A percentile compares a stretch with the other conserved stretches of the same genome.
Evolutionary conservation across 202 grass and related monocot species (phyloP).

Genomic region (Carex sylvatica): DNA sequence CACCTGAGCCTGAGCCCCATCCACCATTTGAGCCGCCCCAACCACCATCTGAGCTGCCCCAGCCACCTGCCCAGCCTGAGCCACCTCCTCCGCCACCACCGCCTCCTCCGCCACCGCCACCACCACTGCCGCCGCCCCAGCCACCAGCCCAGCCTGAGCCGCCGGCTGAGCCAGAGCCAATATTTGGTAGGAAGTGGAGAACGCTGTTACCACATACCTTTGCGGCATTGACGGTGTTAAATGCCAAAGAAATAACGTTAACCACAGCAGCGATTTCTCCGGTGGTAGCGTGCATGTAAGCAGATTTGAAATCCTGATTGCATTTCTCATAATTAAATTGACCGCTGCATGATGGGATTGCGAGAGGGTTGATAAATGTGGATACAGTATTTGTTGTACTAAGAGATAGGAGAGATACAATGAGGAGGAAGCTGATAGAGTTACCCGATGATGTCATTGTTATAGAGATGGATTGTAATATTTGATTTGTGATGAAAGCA

Average conservation of each 20-base stretch:
- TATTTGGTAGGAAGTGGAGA: neutral
- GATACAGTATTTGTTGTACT: neutral
- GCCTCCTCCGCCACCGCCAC: accelerated
- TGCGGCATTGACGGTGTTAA: neutral
- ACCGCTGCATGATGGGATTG: neutral
- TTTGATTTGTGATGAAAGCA: neutral
- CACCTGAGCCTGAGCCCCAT: neutral
- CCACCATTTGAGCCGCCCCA: neutral
- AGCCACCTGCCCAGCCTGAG: neutral
- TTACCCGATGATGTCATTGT: neutral
- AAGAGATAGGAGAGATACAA: neutral
- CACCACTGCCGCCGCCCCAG: neutral
- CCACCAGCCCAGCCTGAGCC: neutral
- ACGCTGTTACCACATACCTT: neutral
- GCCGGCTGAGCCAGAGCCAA: neutral
- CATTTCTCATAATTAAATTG: slow-evolving; percentile 2
- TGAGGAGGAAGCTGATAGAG: neutral
- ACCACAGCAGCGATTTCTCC: neutral
- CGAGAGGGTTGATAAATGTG: neutral
- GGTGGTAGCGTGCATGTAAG: neutral
- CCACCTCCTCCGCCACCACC: neutral
- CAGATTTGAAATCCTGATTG: neutral
- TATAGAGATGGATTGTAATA: neutral
- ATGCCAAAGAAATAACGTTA: neutral
- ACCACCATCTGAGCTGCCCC: neutral